Conservation (phyloP, 129 eudicot genomes). For the Erigeron canadensis region DNA sequence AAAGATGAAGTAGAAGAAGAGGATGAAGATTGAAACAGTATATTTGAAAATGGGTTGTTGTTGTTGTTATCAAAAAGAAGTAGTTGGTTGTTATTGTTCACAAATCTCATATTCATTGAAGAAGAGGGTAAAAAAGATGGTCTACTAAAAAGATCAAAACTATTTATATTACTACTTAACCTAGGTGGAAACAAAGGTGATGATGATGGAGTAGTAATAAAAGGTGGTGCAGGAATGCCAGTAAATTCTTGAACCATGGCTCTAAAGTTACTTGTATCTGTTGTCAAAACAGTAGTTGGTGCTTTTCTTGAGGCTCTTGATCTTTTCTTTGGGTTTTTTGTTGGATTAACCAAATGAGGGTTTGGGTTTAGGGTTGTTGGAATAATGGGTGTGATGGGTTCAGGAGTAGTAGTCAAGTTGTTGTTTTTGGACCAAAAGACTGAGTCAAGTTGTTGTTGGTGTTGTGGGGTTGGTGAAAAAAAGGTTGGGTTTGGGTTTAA, state of each 20-base stretch:
- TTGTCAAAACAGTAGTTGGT: constrained; percentile 83
- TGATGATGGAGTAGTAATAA: constrained; percentile 32
- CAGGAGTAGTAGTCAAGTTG: constrained; percentile 16
- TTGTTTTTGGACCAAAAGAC: constrained; percentile 43
- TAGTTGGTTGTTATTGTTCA: constrained; percentile 14
- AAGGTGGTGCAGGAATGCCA: constrained; percentile 80
- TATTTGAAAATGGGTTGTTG: constrained; percentile 47
- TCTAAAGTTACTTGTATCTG: constrained; percentile 80
- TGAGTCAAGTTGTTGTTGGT: constrained; percentile 38
- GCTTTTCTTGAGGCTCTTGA: constrained; percentile 83
- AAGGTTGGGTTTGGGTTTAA: constrained; percentile 25
- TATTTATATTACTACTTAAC: constrained; percentile 14
- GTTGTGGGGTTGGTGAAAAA: constrained; percentile 32
- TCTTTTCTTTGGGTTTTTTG: constrained; percentile 74
- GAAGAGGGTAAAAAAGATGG: constrained; percentile 27
- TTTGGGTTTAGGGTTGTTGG: neutral
- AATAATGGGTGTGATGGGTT: constrained; percentile 2
- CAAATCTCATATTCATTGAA: constrained; percentile 27
- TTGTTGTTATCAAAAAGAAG: constrained; percentile 16
- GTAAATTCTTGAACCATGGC: constrained; percentile 97
- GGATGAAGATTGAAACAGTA: constrained; percentile 35
- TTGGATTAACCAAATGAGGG: constrained; percentile 18
- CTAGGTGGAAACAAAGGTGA: constrained; percentile 35
- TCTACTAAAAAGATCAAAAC: constrained; percentile 63
- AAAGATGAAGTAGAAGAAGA: constrained; percentile 18